These are phyloP conservation scores for Clavispora fructus DNA, from an alignment of 805 yeast species.

Conservation along the genomic window DNA sequence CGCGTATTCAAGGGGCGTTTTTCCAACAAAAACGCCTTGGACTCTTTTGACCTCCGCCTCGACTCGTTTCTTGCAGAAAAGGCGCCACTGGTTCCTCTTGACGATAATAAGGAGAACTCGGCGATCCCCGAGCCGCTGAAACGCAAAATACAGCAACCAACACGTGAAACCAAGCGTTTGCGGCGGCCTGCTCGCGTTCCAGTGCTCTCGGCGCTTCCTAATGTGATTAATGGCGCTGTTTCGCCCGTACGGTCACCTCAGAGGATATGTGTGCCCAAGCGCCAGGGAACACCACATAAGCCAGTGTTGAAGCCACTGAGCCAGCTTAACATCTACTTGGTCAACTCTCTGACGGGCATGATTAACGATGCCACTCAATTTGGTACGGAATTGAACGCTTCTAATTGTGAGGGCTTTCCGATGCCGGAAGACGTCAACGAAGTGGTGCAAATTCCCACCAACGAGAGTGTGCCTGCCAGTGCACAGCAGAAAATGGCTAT, in stretches of 20 bases:
- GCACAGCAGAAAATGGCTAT: slow-evolving; percentile 34
- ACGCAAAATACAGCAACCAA: background rate
- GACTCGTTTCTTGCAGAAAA: slow-evolving; percentile 13
- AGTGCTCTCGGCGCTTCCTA: slow-evolving; percentile 22
- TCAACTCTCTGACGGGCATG: slow-evolving; percentile 57
- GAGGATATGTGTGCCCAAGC: slow-evolving; percentile 40
- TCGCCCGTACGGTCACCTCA: slow-evolving; percentile 26
- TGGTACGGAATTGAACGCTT: slow-evolving; percentile 64
- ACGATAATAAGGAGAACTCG: slow-evolving; percentile 30
- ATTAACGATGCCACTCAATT: slow-evolving; percentile 61
- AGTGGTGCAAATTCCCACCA: slow-evolving; percentile 55
- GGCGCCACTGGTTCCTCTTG: background rate
- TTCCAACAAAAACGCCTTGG: slow-evolving; percentile 10
- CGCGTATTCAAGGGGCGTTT: slow-evolving; percentile 19
- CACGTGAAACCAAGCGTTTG: slow-evolving; percentile 3
- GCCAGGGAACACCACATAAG: slow-evolving; percentile 18
- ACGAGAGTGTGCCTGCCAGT: slow-evolving; percentile 13
- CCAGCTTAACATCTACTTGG: slow-evolving; percentile 39
- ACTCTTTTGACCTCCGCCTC: slow-evolving; percentile 14
- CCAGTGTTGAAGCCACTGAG: slow-evolving; percentile 26
- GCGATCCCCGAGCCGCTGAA: slow-evolving; percentile 19
- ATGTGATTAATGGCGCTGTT: slow-evolving; percentile 9
- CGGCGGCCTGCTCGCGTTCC: slow-evolving; percentile 19
- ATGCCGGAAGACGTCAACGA: slow-evolving; percentile 55
- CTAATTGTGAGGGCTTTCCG: slow-evolving; percentile 57